A percentile compares a stretch with the other conserved stretches of the same genome.
phyloP scores from a whole-genome alignment of 306 rosid species.

The Parietaria judaica region DNA sequence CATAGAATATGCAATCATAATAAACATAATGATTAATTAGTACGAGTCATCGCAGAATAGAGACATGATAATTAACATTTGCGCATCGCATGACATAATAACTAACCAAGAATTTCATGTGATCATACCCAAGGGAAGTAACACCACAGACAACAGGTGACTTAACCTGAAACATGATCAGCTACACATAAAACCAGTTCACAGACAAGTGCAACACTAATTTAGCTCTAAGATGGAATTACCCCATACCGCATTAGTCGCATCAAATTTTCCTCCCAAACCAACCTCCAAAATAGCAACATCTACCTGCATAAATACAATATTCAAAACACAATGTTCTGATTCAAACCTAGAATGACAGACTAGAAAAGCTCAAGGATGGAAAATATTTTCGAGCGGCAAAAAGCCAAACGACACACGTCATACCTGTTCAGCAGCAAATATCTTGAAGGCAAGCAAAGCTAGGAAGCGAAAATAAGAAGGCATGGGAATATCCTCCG shows the following conservation, averaged over 20 bases:
- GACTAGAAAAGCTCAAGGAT: background rate
- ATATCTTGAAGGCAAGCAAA: constrained; percentile 87
- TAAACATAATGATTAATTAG: constrained; percentile 1
- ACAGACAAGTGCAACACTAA: background rate
- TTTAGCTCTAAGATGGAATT: background rate
- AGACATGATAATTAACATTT: constrained; percentile 9
- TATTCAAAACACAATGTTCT: constrained; percentile 3
- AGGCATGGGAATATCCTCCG: constrained; percentile 70
- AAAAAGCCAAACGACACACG: constrained; percentile 9
- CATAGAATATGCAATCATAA: background rate
- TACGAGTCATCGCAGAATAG: background rate
- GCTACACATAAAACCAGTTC: constrained; percentile 5
- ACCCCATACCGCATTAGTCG: constrained; percentile 76
- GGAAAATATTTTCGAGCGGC: background rate
- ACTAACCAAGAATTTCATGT: constrained; percentile 98
- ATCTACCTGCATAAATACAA: constrained; percentile 44
- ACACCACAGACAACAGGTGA: constrained; percentile 84
- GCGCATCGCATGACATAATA: constrained; percentile 5
- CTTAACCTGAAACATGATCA: constrained; percentile 42
- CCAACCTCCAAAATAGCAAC: constrained; percentile 93
- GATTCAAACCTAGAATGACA: background rate
- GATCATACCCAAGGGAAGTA: constrained; percentile 94
- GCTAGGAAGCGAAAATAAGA: constrained; percentile 83
- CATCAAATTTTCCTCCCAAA: constrained; percentile 82
- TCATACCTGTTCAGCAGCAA: constrained; percentile 76